Conservation (phyloP, 2,329 filamentous ascomycete genomes). For the Mycosphaerella sp. region DNA sequence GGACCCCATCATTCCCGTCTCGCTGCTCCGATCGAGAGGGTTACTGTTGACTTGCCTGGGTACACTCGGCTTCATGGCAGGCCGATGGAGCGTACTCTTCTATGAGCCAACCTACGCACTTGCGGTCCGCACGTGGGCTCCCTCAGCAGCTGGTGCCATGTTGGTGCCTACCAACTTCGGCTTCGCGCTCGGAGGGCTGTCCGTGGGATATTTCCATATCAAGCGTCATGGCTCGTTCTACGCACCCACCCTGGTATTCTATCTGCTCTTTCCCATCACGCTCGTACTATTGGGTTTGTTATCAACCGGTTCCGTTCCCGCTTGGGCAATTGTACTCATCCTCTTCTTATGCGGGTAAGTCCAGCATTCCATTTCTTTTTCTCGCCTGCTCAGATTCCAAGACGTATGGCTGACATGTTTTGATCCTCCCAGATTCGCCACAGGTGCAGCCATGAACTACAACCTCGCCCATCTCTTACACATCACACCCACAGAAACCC, state of each 20-base stretch:
- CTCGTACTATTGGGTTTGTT: constrained; percentile 53
- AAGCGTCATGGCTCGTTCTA: constrained; percentile 68
- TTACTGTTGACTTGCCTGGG: constrained; percentile 67
- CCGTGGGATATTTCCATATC: constrained; percentile 71
- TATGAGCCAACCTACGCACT: constrained; percentile 75
- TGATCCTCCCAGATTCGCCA: constrained; percentile 43
- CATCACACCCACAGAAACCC: constrained; percentile 57
- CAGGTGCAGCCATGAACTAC: constrained; percentile 71
- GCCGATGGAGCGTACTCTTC: constrained; percentile 73
- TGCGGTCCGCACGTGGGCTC: constrained; percentile 63
- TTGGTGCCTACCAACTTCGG: constrained; percentile 76
- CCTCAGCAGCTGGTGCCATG: constrained; percentile 65
- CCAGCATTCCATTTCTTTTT: background rate
- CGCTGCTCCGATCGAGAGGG: constrained; percentile 61
- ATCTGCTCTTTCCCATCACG: constrained; percentile 56
- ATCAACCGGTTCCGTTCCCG: constrained; percentile 48
- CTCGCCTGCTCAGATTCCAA: background rate
- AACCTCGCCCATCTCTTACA: constrained; percentile 73
- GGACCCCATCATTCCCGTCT: constrained; percentile 69
- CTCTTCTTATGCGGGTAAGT: constrained; percentile 60
- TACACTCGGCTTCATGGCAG: constrained; percentile 71
- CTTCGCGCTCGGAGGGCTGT: constrained; percentile 66
- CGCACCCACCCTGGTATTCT: constrained; percentile 43
- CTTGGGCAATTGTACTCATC: constrained; percentile 50
- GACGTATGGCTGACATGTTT: background rate